These are phyloP conservation scores for Globisporangium cystogenes DNA, from an alignment of 352 stramenopile species.

Conservation along the genomic window DNA sequence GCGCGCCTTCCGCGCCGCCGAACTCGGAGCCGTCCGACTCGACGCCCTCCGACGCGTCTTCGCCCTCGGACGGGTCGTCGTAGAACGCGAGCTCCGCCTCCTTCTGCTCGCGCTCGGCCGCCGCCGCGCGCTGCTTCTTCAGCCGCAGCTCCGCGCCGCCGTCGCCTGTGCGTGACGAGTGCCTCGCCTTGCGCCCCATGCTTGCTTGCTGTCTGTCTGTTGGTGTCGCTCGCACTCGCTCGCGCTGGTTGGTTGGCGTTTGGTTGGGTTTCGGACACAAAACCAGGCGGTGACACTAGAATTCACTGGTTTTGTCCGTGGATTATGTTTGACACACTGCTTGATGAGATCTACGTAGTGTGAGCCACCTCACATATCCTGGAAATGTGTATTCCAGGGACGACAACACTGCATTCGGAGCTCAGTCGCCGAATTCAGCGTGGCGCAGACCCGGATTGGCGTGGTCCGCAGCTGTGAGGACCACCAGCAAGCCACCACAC, in stretches of 20 bases:
- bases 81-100: constrained; percentile 78
- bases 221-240: neutral
- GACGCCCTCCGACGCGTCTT: constrained; percentile 46
- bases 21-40: constrained; percentile 59
- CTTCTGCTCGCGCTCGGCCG: constrained; percentile 50
- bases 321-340: too few species aligned
- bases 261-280: too few species aligned
- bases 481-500: constrained; percentile 2
- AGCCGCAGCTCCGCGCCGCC: constrained; percentile 66
- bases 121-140: constrained; percentile 59
- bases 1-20: constrained; percentile 55
- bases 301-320: too few species aligned
- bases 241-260: neutral
- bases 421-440: neutral
- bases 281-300: too few species aligned
- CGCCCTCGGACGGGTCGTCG: constrained; percentile 77
- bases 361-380: too few species aligned
- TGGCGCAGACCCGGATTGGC: neutral
- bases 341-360: too few species aligned
- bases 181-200: constrained; percentile 71
- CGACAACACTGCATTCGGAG: too few species aligned
- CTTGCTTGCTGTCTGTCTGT: constrained; percentile 1
- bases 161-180: constrained; percentile 71
- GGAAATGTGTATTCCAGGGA: too few species aligned
- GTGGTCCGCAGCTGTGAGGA: neutral